Conservation (phyloP, 2,329 filamentous ascomycete species). For the Alternaria ventricosa region DNA sequence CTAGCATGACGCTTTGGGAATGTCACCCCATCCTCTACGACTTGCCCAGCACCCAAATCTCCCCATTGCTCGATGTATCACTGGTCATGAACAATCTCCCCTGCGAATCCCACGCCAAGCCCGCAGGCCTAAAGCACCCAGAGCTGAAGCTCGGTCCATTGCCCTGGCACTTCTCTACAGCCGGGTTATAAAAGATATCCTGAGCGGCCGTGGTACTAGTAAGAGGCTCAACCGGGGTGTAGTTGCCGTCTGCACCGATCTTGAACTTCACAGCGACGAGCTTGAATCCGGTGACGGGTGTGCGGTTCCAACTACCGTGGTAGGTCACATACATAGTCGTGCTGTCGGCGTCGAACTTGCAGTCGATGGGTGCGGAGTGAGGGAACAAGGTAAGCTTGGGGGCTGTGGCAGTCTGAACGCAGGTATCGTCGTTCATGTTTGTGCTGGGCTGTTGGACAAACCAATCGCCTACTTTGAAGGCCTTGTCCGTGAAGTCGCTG, state of each 20-base stretch:
- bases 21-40: slow-evolving; percentile 19
- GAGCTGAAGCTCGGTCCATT: slow-evolving; percentile 37
- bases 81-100: slow-evolving; percentile 65
- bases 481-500: slow-evolving; percentile 54
- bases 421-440: slow-evolving; percentile 56
- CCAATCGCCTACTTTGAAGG: slow-evolving; percentile 56
- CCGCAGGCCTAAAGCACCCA: slow-evolving; percentile 68
- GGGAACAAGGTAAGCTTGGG: slow-evolving; percentile 64
- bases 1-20: background rate
- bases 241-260: slow-evolving; percentile 44
- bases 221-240: slow-evolving; percentile 51
- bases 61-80: slow-evolving; percentile 35
- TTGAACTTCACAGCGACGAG: slow-evolving; percentile 54
- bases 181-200: slow-evolving; percentile 64
- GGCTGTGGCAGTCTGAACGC: slow-evolving; percentile 46
- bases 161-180: slow-evolving; percentile 60
- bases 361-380: slow-evolving; percentile 74
- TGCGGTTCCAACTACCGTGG: slow-evolving; percentile 71
- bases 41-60: slow-evolving; percentile 41
- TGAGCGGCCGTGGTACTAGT: slow-evolving; percentile 57
- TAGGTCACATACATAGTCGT: slow-evolving; percentile 69
- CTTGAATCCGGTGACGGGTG: slow-evolving; percentile 58
- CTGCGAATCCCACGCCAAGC: slow-evolving; percentile 56
- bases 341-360: slow-evolving; percentile 67
- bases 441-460: slow-evolving; percentile 42